phyloP scores from a whole-genome alignment of 768 basidiomycete genomes.

The Rhizopogon rudus region DNA sequence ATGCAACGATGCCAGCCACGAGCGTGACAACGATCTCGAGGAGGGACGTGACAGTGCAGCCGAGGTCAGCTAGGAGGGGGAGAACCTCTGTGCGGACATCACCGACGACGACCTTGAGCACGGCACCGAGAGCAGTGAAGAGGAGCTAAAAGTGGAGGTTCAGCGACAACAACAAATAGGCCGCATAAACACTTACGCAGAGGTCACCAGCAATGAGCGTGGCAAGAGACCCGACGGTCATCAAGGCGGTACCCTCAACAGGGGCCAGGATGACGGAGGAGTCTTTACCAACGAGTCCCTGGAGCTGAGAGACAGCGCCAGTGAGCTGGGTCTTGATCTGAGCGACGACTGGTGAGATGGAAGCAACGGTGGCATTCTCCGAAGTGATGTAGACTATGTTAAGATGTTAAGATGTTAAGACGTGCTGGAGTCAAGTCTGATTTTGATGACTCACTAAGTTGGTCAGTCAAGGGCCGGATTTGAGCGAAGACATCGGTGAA shows the following conservation, averaged over 20 bases:
- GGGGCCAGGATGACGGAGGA: constrained; percentile 20
- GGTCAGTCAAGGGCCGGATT: constrained; percentile 9
- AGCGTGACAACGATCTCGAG: constrained; percentile 7
- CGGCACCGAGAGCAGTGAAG: constrained; percentile 19
- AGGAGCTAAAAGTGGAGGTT: constrained; percentile 15
- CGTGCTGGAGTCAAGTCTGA: background rate
- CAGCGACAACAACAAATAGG: background rate
- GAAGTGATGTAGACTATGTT: constrained; percentile 18
- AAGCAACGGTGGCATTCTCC: constrained; percentile 17
- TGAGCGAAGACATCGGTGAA: constrained; percentile 13
- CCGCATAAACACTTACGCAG: constrained; percentile 10
- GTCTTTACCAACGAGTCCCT: constrained; percentile 21
- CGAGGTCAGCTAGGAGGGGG: constrained; percentile 16
- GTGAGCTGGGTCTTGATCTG: constrained; percentile 20
- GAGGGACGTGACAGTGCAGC: background rate
- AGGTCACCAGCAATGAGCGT: constrained; percentile 18
- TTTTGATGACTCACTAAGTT: constrained; percentile 23
- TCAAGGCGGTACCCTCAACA: constrained; percentile 12
- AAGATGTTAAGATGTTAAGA: constrained; percentile 5
- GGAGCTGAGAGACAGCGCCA: constrained; percentile 16
- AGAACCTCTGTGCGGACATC: constrained; percentile 11
- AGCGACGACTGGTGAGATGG: constrained; percentile 15
- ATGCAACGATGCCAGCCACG: constrained; percentile 17
- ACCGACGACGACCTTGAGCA: constrained; percentile 15
- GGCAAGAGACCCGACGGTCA: constrained; percentile 24